Evolutionary conservation across 257 asterid species (phyloP), one percentile per base, ranked within the genome.

Genomic region (Capsicum baccatum): DNA sequence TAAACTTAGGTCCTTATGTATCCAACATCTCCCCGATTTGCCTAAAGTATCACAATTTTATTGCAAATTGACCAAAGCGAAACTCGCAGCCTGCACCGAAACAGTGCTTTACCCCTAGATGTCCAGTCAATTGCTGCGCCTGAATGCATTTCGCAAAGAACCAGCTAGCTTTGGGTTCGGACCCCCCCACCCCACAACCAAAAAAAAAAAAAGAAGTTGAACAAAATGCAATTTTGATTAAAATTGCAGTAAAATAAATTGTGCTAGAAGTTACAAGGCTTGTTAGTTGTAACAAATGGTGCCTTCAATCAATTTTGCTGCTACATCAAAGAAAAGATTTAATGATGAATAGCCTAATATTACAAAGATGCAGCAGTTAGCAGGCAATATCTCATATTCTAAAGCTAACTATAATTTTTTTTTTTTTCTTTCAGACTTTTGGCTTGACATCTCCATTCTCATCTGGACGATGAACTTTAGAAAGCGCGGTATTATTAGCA

Each of bases 371-470:
- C 81, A 87, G 85, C 86, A 85, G 80, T 48, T 79, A 6, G 44
- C 83, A 83, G 60, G 67, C 73, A 81, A 42, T 3, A 86, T 81
- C 83, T 86, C 85, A 69, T 26, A 26, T 79, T 84, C 90, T 82
- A 89, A 85, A 84, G 67, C 89, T 86, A 58, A 74, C 86, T 90
- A 90, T 89, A 88, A 9, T 37, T 84, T 26, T 26, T 26, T 26
- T 26, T 1, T 81, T 35, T 57, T 47, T 55, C 64, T 87, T 85
- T 86, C 85, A 80, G 9, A 87, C 76, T 84, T 86, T 85, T 55
- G 90, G 88, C 86, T 88, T 90, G 88, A 89, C 89, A 86, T 87
- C 92, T 85, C 92, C 97, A 83, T 93, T 92, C 85, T 88, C 95
- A 56, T 86, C 84, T 57, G 87, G 80, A 59, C 84, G 73, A 35